Percentiles rank a stretch among this genome's conserved stretches.
phyloP scores from a whole-genome alignment of 805 yeast genomes.

The Lipomyces oligophaga region DNA sequence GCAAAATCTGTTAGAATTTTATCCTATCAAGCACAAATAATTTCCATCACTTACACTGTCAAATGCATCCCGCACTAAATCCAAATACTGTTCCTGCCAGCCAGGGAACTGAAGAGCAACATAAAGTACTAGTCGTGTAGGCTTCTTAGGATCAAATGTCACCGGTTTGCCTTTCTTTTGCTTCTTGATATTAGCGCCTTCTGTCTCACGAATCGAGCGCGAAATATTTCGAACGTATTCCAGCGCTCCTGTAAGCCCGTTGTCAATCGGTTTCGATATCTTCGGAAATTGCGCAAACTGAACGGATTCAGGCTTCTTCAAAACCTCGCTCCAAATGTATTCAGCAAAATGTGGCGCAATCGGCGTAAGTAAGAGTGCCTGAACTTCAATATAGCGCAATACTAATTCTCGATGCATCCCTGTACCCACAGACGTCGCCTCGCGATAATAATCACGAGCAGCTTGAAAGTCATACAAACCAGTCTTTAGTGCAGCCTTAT shows the following conservation, averaged over 20 bases:
- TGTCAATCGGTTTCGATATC: slow-evolving; percentile 62
- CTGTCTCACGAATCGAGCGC: slow-evolving; percentile 88
- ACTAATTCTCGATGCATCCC: slow-evolving; percentile 84
- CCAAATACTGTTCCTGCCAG: slow-evolving; percentile 80
- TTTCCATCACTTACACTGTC: slow-evolving; percentile 28
- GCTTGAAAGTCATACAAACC: slow-evolving; percentile 94
- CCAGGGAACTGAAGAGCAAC: slow-evolving; percentile 83
- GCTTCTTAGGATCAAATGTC: slow-evolving; percentile 69
- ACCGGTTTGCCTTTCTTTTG: slow-evolving; percentile 82
- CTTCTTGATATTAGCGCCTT: slow-evolving; percentile 73
- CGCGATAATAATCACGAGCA: slow-evolving; percentile 95
- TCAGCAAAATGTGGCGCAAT: slow-evolving; percentile 96
- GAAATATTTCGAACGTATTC: slow-evolving; percentile 74
- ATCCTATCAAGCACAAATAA: slow-evolving; percentile 12
- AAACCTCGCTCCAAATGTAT: slow-evolving; percentile 76
- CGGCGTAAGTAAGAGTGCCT: slow-evolving; percentile 81
- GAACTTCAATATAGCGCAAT: slow-evolving; percentile 76
- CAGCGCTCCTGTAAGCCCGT: slow-evolving; percentile 60
- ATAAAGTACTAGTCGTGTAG: slow-evolving; percentile 67
- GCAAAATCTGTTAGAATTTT: no score
- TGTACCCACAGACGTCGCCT: slow-evolving; percentile 50
- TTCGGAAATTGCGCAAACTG: slow-evolving; percentile 80
- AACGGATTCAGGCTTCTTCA: slow-evolving; percentile 61
- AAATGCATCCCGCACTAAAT: slow-evolving; percentile 72
- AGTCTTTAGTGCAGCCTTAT: slow-evolving; percentile 81